phyloP scores from a whole-genome alignment of 2,329 filamentous ascomycete species.

The Fusarium redolens region DNA sequence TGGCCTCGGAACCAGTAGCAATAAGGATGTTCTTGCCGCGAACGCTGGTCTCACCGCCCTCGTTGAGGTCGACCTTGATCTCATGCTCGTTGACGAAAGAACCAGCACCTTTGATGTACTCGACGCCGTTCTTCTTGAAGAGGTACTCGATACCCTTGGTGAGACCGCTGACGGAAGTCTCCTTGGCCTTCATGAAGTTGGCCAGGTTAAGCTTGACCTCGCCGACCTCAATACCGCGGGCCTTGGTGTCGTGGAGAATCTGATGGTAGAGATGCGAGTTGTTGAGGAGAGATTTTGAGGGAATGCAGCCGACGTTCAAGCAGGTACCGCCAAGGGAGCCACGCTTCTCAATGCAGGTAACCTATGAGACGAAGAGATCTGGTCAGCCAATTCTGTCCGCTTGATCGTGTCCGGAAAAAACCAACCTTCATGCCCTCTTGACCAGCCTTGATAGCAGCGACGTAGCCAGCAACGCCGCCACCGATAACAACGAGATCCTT shows the following conservation, averaged over 20 bases:
- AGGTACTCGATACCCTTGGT: conserved; percentile 99
- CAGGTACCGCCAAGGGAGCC: conserved; percentile 95
- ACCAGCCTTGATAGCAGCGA: conserved; percentile 98
- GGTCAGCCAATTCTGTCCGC: conserved; percentile 27
- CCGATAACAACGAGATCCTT: conserved; percentile 98
- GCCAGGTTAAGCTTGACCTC: conserved; percentile 96
- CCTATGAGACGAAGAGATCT: conserved; percentile 61
- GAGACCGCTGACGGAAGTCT: conserved; percentile 85
- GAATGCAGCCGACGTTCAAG: conserved; percentile 98
- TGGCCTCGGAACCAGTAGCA: conserved; percentile 93
- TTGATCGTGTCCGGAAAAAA: conserved; percentile 10
- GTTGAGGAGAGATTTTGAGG: conserved; percentile 99
- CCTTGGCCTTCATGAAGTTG: conserved; percentile 99
- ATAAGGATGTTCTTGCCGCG: conserved; percentile 98
- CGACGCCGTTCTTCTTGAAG: conserved; percentile 99
- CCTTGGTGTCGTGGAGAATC: conserved; percentile 95
- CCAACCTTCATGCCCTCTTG: conserved; percentile 94
- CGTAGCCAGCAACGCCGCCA: conserved; percentile 97
- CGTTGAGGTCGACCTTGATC: conserved; percentile 87
- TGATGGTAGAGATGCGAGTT: conserved; percentile 99
- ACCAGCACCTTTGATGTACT: conserved; percentile 95
- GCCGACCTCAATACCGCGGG: conserved; percentile 95
- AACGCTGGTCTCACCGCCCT: conserved; percentile 89
- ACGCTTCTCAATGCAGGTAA: conserved; percentile 98
- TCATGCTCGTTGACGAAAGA: conserved; percentile 91